These are phyloP conservation scores for Imleria badia DNA, from an alignment of 768 basidiomycete species.

Conservation along the genomic window DNA sequence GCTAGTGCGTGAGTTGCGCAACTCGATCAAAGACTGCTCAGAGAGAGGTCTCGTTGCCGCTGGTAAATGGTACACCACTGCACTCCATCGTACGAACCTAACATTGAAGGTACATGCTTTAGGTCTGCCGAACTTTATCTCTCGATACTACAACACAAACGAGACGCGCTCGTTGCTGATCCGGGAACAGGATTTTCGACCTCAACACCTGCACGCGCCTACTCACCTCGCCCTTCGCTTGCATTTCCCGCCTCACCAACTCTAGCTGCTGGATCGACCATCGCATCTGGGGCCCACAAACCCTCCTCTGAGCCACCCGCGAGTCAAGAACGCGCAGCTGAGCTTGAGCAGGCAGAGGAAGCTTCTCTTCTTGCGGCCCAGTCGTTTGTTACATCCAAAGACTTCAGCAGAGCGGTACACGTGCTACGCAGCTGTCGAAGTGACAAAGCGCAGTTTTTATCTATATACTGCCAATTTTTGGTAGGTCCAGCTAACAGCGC, in stretches of 20 bases:
- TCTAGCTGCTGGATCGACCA: conserved; percentile 33
- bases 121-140: conserved; percentile 81
- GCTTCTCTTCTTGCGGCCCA: conserved; percentile 74
- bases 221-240: conserved; percentile 39
- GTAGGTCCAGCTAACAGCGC: conserved; percentile 47
- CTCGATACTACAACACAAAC: conserved; percentile 52
- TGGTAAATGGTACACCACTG: conserved; percentile 66
- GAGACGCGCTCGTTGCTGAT: conserved; percentile 31
- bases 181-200: conserved; percentile 46
- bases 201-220: conserved; percentile 56
- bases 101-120: conserved; percentile 16
- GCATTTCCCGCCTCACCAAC: conserved; percentile 34
- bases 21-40: conserved; percentile 68
- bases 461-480: conserved; percentile 79
- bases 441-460: conserved; percentile 72
- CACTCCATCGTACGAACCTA: conserved; percentile 5
- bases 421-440: conserved; percentile 65
- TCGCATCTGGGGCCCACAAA: conserved; percentile 20
- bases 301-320: conserved; percentile 17
- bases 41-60: conserved; percentile 69
- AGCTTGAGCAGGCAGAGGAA: conserved; percentile 59
- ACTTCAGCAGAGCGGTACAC: conserved; percentile 72
- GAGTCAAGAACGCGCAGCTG: conserved; percentile 38
- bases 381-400: conserved; percentile 71
- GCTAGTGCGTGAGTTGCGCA: conserved; percentile 55